Evolutionary conservation across 495 filamentous ascomycete species (phyloP).

Genomic region (Eremomyces bilateralis): DNA sequence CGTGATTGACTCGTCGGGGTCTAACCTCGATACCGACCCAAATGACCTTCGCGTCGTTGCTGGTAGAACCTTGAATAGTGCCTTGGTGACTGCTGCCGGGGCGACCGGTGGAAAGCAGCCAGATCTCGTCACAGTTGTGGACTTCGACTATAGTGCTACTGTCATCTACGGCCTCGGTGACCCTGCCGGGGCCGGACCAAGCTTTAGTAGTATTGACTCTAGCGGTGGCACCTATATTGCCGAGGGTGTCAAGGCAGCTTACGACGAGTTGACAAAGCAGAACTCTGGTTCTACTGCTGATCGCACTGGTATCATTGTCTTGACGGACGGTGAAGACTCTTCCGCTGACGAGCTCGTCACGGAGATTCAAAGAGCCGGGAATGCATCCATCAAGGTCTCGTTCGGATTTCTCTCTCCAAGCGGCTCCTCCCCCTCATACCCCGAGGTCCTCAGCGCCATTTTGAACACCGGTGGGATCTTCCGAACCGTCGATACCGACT

Average conservation of each 20-base stretch:
- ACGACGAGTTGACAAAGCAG: slow-evolving; percentile 7
- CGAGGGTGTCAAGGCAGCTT: slow-evolving; percentile 12
- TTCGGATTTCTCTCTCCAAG: slow-evolving; percentile 13
- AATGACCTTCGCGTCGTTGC: slow-evolving; percentile 13
- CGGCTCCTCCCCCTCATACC: slow-evolving; percentile 2
- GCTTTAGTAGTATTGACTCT: slow-evolving; percentile 5
- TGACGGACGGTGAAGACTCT: slow-evolving; percentile 16
- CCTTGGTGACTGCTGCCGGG: slow-evolving; percentile 12
- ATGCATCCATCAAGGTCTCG: slow-evolving; percentile 11
- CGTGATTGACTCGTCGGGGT: slow-evolving; percentile 14
- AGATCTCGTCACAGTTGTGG: slow-evolving; percentile 15
- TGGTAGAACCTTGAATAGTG: slow-evolving; percentile 11
- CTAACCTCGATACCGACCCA: slow-evolving; percentile 13
- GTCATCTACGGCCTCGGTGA: slow-evolving; percentile 14
- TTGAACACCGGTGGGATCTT: slow-evolving; percentile 15
- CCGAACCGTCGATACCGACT: slow-evolving; percentile 12
- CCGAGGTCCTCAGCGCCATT: slow-evolving; percentile 12
- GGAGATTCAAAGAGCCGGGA: slow-evolving; percentile 14
- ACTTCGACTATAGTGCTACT: slow-evolving; percentile 9
- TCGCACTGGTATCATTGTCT: slow-evolving; percentile 16
- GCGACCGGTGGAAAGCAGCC: slow-evolving; percentile 6
- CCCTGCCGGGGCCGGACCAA: slow-evolving; percentile 9
- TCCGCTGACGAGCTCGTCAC: slow-evolving; percentile 6
- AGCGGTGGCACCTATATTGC: slow-evolving; percentile 11
- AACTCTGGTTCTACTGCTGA: slow-evolving; percentile 7